A percentile compares a stretch with the other conserved stretches of the same genome.
phyloP scores from a whole-genome alignment of 768 basidiomycete species.

The Tulasnella sp. region DNA sequence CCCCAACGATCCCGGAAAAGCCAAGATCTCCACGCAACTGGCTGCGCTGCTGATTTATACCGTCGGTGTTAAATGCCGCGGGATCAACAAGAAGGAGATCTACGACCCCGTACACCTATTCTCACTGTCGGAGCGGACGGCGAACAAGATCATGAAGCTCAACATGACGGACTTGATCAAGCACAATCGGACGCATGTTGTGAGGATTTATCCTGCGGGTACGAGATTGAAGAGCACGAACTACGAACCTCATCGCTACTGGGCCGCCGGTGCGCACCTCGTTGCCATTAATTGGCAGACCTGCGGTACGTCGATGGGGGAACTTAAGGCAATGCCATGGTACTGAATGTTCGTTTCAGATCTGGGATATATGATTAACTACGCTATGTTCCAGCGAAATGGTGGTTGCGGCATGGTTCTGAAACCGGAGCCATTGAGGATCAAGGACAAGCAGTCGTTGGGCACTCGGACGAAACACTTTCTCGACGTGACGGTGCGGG shows the following conservation, averaged over 20 bases:
- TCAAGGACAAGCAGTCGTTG: slow-evolving; percentile 48
- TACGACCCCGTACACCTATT: slow-evolving; percentile 88
- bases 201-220: slow-evolving; percentile 80
- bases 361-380: slow-evolving; percentile 82
- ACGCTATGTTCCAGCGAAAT: slow-evolving; percentile 90
- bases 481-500: slow-evolving; percentile 50
- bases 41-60: slow-evolving; percentile 81
- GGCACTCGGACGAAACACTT: slow-evolving; percentile 42
- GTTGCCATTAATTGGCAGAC: slow-evolving; percentile 99
- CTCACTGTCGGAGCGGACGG: slow-evolving; percentile 77
- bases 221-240: slow-evolving; percentile 72
- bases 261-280: slow-evolving; percentile 80
- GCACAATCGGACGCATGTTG: slow-evolving; percentile 74
- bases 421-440: slow-evolving; percentile 68
- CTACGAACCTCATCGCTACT: slow-evolving; percentile 79
- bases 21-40: slow-evolving; percentile 64
- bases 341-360: slow-evolving; percentile 36
- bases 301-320: slow-evolving; percentile 45
- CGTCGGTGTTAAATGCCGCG: slow-evolving; percentile 87
- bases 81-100: slow-evolving; percentile 72
- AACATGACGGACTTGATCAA: slow-evolving; percentile 64
- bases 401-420: slow-evolving; percentile 83
- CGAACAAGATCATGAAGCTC: slow-evolving; percentile 61
- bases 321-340: neutral
- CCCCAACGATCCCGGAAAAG: slow-evolving; percentile 26